Percentiles rank a stretch among this genome's conserved stretches.
Evolutionary conservation across 306 rosid genomes (phyloP).

Genomic region (Datisca glomerata): DNA sequence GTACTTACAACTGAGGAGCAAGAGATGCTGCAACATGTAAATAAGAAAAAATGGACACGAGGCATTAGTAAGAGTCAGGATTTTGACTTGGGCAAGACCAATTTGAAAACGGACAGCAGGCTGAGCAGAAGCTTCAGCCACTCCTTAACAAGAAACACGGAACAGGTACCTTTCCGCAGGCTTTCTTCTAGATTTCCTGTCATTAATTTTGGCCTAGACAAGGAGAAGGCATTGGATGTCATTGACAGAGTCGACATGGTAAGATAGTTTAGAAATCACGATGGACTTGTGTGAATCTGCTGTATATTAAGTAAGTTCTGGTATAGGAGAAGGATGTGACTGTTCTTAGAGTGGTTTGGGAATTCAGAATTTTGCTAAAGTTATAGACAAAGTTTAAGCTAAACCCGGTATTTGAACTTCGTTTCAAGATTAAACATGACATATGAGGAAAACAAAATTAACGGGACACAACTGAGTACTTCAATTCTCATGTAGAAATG

Average conservation of each 20-base stretch:
- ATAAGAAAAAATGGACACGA: slow-evolving; percentile 21
- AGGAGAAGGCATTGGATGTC: slow-evolving; percentile 54
- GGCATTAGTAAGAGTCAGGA: slow-evolving; percentile 63
- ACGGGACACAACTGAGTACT: no score
- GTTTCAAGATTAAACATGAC: no score
- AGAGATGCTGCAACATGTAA: slow-evolving; percentile 37
- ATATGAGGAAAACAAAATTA: no score
- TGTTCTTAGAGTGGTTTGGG: no score
- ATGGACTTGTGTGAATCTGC: no score
- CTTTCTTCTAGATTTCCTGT: slow-evolving; percentile 36
- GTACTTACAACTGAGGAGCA: slow-evolving; percentile 41
- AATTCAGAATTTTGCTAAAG: no score
- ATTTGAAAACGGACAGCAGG: slow-evolving; percentile 19
- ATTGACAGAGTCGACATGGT: slow-evolving; percentile 40
- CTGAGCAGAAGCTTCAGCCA: slow-evolving; percentile 48
- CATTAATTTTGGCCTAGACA: slow-evolving; percentile 38
- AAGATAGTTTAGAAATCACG: no score
- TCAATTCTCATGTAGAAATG: no score
- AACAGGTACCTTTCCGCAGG: slow-evolving; percentile 26
- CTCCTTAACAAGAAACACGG: slow-evolving; percentile 40
- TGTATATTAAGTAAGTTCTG: no score
- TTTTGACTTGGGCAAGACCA: slow-evolving; percentile 22
- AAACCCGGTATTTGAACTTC: no score
- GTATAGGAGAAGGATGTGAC: no score
- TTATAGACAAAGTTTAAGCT: no score